phyloP scores from a whole-genome alignment of 148 eudicot genomes.

The Fagopyrum homotropicum region DNA sequence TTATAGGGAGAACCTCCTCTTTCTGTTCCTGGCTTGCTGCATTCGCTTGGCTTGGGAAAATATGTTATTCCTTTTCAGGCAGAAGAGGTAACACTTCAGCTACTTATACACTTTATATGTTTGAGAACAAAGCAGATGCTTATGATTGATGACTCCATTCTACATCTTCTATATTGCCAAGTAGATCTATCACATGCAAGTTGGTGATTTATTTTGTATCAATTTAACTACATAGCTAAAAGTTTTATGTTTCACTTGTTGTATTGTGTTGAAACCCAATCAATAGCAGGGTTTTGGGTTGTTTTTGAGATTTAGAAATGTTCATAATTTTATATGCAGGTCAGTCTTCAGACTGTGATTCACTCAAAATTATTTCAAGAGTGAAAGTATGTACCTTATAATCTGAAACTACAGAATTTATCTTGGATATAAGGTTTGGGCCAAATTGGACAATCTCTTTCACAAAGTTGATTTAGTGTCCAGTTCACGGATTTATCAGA shows the following conservation, averaged over 20 bases:
- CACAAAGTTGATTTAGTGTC: no score
- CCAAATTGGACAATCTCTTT: no score
- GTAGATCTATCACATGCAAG: not conserved
- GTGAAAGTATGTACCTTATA: not conserved
- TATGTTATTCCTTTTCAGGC: constrained; percentile 32
- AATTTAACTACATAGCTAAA: no score
- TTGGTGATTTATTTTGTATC: not conserved
- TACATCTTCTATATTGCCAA: not conserved
- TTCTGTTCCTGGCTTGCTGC: constrained; percentile 28
- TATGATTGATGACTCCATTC: not conserved
- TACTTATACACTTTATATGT: not conserved
- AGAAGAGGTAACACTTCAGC: constrained; percentile 23
- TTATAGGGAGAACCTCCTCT: constrained; percentile 20
- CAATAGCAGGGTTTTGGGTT: not conserved
- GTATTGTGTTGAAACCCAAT: no score
- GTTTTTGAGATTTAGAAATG: not conserved
- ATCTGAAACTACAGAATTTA: not conserved
- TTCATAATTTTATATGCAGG: not conserved
- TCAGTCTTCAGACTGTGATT: not conserved
- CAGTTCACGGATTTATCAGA: not conserved
- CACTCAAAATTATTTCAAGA: not conserved
- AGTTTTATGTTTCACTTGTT: no score
- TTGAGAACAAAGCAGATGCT: not conserved
- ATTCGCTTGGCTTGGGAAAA: constrained; percentile 40
- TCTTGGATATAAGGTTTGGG: no score